Conservation (phyloP, 345 rosid genomes). For the Melaleuca alternifolia region DNA sequence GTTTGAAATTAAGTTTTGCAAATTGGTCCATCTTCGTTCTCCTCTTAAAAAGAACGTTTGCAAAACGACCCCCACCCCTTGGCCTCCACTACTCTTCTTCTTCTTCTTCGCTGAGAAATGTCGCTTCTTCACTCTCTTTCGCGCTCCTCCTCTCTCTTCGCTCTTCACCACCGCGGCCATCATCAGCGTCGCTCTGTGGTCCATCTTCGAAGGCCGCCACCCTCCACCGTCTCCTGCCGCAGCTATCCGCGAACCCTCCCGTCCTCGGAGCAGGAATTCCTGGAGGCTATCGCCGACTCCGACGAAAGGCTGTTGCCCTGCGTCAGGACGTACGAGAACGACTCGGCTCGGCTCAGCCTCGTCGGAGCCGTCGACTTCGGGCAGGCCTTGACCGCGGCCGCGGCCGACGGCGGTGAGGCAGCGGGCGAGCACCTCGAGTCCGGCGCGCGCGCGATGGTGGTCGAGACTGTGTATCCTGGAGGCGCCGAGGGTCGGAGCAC, state of each 20-base stretch:
- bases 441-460: constrained; percentile 61
- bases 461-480: constrained; percentile 77
- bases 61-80: not conserved
- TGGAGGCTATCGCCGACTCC: constrained; percentile 54
- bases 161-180: not conserved
- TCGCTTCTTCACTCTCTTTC: not conserved
- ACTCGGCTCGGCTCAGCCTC: constrained; percentile 56
- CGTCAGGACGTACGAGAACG: constrained; percentile 72
- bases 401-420: constrained; percentile 87
- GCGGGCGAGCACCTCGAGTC: constrained; percentile 59
- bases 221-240: constrained; percentile 12
- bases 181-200: not conserved
- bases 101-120: not conserved
- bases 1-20: not conserved
- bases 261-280: constrained; percentile 40
- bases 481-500: constrained; percentile 44
- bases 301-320: constrained; percentile 47
- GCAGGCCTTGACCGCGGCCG: constrained; percentile 85
- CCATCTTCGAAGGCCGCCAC: constrained; percentile 5
- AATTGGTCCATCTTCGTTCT: not conserved
- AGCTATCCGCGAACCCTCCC: constrained; percentile 17
- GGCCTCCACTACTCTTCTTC: not conserved
- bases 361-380: constrained; percentile 64
- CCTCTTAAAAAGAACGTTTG: not conserved
- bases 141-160: not conserved